A percentile compares a stretch with the other conserved stretches of the same genome.
Conservation (phyloP, 2,329 filamentous ascomycete species). For the Epichloe gansuensis region DNA sequence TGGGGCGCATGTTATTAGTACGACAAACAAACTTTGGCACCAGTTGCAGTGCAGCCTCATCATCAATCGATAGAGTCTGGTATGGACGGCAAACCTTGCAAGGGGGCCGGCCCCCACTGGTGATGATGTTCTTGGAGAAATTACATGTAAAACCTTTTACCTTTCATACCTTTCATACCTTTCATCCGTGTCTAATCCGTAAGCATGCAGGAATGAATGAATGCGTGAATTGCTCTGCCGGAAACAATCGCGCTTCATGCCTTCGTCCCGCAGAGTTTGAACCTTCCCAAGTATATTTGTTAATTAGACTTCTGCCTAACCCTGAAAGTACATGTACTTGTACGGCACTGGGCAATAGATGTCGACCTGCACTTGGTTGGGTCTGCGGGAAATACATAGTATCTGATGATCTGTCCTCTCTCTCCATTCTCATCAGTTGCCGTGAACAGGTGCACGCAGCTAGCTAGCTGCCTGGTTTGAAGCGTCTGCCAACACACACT, state of each 20-base stretch:
- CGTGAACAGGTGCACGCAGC: too few species aligned
- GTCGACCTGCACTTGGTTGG: not conserved
- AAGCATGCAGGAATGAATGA: too few species aligned
- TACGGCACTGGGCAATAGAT: not conserved
- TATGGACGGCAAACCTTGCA: constrained; percentile 5
- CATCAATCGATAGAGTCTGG: constrained; percentile 1
- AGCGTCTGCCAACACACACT: not conserved
- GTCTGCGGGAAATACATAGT: not conserved
- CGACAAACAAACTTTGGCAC: not conserved
- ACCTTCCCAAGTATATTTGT: too few species aligned
- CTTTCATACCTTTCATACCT: too few species aligned
- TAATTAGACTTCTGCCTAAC: not conserved
- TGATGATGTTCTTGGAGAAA: not conserved
- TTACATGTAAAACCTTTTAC: too few species aligned
- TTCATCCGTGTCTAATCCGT: not conserved
- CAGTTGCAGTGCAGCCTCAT: not conserved
- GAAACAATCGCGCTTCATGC: too few species aligned
- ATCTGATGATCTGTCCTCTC: not conserved
- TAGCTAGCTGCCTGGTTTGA: not conserved
- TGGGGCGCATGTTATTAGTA: not conserved
- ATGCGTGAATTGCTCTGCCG: too few species aligned
- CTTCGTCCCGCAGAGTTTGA: too few species aligned
- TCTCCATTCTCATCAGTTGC: not conserved
- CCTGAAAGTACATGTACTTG: not conserved
- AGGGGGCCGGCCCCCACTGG: not conserved